Evolutionary conservation across 805 yeast species (phyloP), one percentile per base, ranked within the genome.

Genomic region (Schwanniomyces yamadae): DNA sequence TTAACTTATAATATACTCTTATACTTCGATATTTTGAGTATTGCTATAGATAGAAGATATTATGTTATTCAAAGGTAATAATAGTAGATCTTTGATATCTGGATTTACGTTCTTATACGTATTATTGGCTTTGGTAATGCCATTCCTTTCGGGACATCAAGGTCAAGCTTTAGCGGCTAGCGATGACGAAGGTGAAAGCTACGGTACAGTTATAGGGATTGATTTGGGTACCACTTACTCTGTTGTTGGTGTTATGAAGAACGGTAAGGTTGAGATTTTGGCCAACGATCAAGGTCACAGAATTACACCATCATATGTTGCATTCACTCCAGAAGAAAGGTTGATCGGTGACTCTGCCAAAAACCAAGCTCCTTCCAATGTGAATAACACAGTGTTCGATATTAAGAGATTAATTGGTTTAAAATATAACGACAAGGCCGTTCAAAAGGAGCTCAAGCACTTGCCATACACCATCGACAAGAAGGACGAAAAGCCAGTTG

Each of bases 281-380:
- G 95, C 95, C 58, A 87, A 87, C 63, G 95, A 88, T 69, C 96
- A 87, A 74, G 96, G 96, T 79, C 87, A 87, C 80, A 84, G 96
- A 75, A 86, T 88, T 41, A 87, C 96, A 36, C 95, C 96, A 40
- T 87, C 95, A 19, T 88, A 82, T 63, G 96, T 87, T 41, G 95
- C 95, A 30, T 87, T 87, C 75, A 84, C 95, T 33, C 90, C 84
- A 51, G 76, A 82, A 40, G 95, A 87, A 73, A 80, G 95, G 69
- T 73, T 85, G 57, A 84, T 85, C 54, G 95, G 95, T 69, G 95
- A 85, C 62, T 90, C 95, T 48, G 95, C 95, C 48, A 87, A 87
- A 83, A 88, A 87, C 70, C 95, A 87, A 72, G 95, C 95, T 45
- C 91, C 95, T 34, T 78, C 87, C 64, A 87, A 87, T 75, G 95